Evolutionary conservation across 192 early-diverging fungal species (phyloP).

Genomic region (Umbelopsis sp.): DNA sequence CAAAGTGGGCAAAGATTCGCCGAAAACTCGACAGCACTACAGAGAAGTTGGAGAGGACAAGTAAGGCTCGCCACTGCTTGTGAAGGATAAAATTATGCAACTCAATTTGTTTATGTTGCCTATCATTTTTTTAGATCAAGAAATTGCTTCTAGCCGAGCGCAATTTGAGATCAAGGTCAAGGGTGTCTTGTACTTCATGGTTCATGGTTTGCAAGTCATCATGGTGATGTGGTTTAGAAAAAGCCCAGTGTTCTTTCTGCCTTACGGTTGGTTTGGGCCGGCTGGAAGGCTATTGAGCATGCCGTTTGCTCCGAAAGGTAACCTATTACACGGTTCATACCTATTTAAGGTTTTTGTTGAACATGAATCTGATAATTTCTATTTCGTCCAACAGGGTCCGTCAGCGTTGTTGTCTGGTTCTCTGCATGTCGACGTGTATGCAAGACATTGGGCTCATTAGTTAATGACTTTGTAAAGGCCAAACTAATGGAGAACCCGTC

Average conservation of each 20-base stretch:
- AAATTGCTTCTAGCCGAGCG: constrained; percentile 66
- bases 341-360: constrained; percentile 4
- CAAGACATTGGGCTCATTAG: constrained; percentile 41
- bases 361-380: background rate
- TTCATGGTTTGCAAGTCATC: constrained; percentile 64
- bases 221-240: constrained; percentile 72
- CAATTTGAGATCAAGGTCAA: constrained; percentile 82
- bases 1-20: constrained; percentile 88
- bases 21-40: constrained; percentile 76
- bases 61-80: constrained; percentile 44
- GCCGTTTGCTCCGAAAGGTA: constrained; percentile 74
- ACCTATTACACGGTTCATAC: background rate
- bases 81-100: no score
- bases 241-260: constrained; percentile 75
- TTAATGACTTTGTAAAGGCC: constrained; percentile 28
- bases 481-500: constrained; percentile 23
- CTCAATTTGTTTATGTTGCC: background rate
- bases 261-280: constrained; percentile 79
- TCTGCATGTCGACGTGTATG: constrained; percentile 69
- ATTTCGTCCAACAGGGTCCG: constrained; percentile 55
- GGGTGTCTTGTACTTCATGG: constrained; percentile 61
- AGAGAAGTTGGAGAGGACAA: constrained; percentile 67
- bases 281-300: constrained; percentile 64
- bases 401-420: constrained; percentile 79
- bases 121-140: constrained; percentile 39